Evolutionary conservation across 129 eudicot genomes (phyloP).

Genomic region (Helichrysum umbraculigerum): DNA sequence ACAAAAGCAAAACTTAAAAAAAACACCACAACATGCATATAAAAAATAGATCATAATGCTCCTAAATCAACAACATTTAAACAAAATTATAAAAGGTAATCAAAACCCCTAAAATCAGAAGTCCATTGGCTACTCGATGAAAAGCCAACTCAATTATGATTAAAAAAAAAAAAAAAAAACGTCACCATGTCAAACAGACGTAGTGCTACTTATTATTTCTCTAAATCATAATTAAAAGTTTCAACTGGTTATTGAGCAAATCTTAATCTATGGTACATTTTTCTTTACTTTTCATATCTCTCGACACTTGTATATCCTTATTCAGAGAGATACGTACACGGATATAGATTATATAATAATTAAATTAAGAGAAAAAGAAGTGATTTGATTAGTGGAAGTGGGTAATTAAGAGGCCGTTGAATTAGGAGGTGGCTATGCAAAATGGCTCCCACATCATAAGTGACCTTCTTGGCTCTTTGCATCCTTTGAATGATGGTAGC

Average conservation of each 20-base stretch:
- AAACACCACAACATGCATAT: background rate
- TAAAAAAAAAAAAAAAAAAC: background rate
- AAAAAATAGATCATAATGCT: slow-evolving; percentile 35
- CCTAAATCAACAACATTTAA: slow-evolving; percentile 31
- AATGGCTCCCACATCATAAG: slow-evolving; percentile 66
- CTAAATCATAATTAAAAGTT: slow-evolving; percentile 10
- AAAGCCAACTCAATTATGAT: slow-evolving; percentile 40
- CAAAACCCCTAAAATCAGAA: slow-evolving; percentile 18
- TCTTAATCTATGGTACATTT: slow-evolving; percentile 26
- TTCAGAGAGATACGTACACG: slow-evolving; percentile 34
- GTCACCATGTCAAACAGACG: slow-evolving; percentile 40
- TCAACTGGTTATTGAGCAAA: slow-evolving; percentile 23
- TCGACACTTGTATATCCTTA: slow-evolving; percentile 28
- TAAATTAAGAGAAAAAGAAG: slow-evolving; percentile 11
- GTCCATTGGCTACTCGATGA: slow-evolving; percentile 40
- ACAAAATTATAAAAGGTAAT: slow-evolving; percentile 20
- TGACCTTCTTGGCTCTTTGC: slow-evolving; percentile 70
- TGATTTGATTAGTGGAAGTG: background rate
- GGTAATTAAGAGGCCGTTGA: too few species aligned
- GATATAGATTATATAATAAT: background rate
- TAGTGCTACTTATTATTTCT: slow-evolving; percentile 29
- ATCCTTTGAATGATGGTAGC: slow-evolving; percentile 48
- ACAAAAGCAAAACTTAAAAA: background rate
- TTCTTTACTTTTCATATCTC: slow-evolving; percentile 24
- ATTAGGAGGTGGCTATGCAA: slow-evolving; percentile 85